Evolutionary conservation across 2,329 filamentous ascomycete species (phyloP).

Genomic region (Aspergillus novofumigatus): DNA sequence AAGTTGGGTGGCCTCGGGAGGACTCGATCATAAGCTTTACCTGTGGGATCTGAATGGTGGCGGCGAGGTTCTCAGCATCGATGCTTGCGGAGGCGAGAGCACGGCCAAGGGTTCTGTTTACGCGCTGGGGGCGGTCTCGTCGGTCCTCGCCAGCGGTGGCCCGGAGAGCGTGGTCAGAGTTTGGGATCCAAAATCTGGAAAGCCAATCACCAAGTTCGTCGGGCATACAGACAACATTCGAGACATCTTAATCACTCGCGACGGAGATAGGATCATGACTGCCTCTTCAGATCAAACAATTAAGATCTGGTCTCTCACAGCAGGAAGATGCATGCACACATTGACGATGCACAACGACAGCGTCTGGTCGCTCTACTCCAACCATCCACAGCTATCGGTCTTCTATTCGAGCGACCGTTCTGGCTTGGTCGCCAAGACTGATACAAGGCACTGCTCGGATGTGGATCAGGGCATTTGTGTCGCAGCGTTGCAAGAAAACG

Average conservation of each 20-base stretch:
- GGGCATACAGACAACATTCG: slow-evolving; percentile 94
- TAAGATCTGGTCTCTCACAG: slow-evolving; percentile 96
- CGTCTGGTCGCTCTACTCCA: slow-evolving; percentile 92
- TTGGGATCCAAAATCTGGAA: slow-evolving; percentile 85
- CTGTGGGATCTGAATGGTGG: slow-evolving; percentile 89
- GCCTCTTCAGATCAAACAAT: slow-evolving; percentile 95
- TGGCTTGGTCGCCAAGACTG: slow-evolving; percentile 92
- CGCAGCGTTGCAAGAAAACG: slow-evolving; percentile 88
- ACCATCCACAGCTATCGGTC: slow-evolving; percentile 75
- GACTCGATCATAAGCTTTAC: slow-evolving; percentile 85
- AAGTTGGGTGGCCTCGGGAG: slow-evolving; percentile 90
- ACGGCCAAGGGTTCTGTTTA: slow-evolving; percentile 92
- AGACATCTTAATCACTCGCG: slow-evolving; percentile 81
- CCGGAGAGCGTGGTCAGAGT: slow-evolving; percentile 89
- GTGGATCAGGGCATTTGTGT: slow-evolving; percentile 86
- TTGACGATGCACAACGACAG: slow-evolving; percentile 99
- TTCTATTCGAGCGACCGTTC: slow-evolving; percentile 96
- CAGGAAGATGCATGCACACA: slow-evolving; percentile 94
- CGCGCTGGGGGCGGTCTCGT: slow-evolving; percentile 73
- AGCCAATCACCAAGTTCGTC: slow-evolving; percentile 91
- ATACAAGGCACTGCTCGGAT: slow-evolving; percentile 70
- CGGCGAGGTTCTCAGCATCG: slow-evolving; percentile 82
- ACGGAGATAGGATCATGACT: slow-evolving; percentile 87
- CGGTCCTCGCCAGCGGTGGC: slow-evolving; percentile 83
- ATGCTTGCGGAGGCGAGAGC: slow-evolving; percentile 69